Percentiles rank a stretch among this genome's conserved stretches.
Evolutionary conservation across 306 rosid genomes (phyloP).

Genomic region (Trifolium pratense): DNA sequence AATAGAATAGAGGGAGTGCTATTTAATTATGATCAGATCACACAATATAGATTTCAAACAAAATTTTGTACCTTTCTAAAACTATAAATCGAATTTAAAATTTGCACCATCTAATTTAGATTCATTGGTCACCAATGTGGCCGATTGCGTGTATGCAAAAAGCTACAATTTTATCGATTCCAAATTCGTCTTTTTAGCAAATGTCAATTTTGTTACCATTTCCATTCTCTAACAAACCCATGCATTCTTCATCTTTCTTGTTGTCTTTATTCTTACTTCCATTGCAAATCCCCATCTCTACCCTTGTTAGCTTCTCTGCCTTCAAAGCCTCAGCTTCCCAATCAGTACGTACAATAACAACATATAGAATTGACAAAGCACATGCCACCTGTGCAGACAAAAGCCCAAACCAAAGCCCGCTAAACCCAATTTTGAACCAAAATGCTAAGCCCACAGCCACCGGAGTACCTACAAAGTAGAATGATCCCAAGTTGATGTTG

Average conservation of each 20-base stretch:
- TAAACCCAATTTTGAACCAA: constrained; percentile 70
- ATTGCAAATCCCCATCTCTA: constrained; percentile 47
- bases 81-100: too few species aligned
- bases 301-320: constrained; percentile 56
- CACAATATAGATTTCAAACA: too few species aligned
- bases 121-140: too few species aligned
- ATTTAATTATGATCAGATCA: too few species aligned
- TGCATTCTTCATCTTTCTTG: constrained; percentile 54
- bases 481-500: constrained; percentile 66
- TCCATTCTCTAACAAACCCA: constrained; percentile 48
- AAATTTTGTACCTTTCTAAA: too few species aligned
- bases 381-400: constrained; percentile 84
- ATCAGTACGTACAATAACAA: constrained; percentile 63
- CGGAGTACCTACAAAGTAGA: constrained; percentile 86
- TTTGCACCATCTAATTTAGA: too few species aligned
- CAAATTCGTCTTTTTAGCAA: constrained; percentile 37
- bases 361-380: constrained; percentile 72
- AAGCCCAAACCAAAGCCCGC: constrained; percentile 94
- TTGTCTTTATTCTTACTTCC: constrained; percentile 19
- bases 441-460: constrained; percentile 86
- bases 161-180: too few species aligned
- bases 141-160: too few species aligned
- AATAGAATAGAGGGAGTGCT: too few species aligned
- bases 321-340: constrained; percentile 89
- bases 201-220: constrained; percentile 41